These are phyloP conservation scores for Aspergillus thermomutatus DNA, from an alignment of 2,329 filamentous ascomycete genomes.

Conservation along the genomic window DNA sequence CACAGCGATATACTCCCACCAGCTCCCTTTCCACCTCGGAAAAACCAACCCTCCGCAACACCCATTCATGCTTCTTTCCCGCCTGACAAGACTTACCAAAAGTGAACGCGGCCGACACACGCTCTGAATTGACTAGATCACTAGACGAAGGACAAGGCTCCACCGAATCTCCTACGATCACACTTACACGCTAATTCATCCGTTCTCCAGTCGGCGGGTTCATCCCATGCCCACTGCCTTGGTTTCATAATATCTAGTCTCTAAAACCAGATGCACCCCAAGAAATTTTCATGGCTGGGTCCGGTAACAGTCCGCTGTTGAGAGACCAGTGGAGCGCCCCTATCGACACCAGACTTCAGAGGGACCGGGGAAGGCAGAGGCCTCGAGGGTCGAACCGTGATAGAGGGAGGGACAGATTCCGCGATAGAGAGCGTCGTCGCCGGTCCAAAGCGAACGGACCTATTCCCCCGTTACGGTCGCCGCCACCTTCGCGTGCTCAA, in stretches of 20 bases:
- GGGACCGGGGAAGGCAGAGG: conserved; percentile 34
- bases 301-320: conserved; percentile 48
- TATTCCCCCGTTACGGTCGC: conserved; percentile 41
- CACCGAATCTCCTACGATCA: conserved; percentile 19
- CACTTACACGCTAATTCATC: conserved; percentile 14
- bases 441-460: conserved; percentile 33
- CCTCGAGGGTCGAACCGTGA: conserved; percentile 41
- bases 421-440: conserved; percentile 36
- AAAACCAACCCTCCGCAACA: conserved; percentile 31
- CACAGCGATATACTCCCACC: conserved; percentile 2
- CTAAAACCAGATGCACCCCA: conserved; percentile 40
- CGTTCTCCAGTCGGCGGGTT: conserved; percentile 11
- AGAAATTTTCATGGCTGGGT: conserved; percentile 48
- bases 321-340: conserved; percentile 50
- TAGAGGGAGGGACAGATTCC: conserved; percentile 40
- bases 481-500: conserved; percentile 32
- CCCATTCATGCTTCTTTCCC: conserved; percentile 16
- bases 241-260: conserved; percentile 5
- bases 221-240: conserved; percentile 10
- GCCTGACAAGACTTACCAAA: conserved; percentile 25
- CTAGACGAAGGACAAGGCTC: conserved; percentile 16
- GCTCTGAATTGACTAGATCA: conserved; percentile 12
- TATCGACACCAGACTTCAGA: conserved; percentile 38
- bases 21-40: conserved; percentile 19
- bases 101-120: conserved; percentile 27